Evolutionary conservation across 2,329 filamentous ascomycete species (phyloP), one percentile per base, ranked within the genome.

Genomic region (Ceratocystis cacaofunesta): DNA sequence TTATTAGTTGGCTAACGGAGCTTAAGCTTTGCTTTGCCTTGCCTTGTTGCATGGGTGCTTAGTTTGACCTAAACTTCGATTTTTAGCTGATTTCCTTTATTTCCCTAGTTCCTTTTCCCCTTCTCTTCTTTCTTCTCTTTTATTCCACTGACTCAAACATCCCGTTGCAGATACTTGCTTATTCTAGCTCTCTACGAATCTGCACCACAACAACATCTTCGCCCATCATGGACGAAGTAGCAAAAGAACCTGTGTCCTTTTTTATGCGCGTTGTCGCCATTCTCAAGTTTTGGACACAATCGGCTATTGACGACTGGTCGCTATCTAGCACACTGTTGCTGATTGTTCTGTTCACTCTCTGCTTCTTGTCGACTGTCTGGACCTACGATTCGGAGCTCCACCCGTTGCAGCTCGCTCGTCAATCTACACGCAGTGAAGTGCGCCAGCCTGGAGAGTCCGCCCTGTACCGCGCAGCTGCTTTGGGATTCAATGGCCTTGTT

Each of bases 341-440:
- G 58, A 82, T 86, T 28, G 72, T 83, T 68, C 78, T 96, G 55
- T 77, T 86, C 68, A 78, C 81, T 65, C 82, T 91, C 71, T 75
- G 92, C 66, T 80, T 85, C 66, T 91, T 89, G 75, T 82, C 86
- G 57, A 76, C 95, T 69, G 78, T 88, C 71, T 84, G 84, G 68
- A 82, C 83, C 62, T 82, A 84, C 68, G 92, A 96, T 64, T 89
- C 94, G 5, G 94, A 99, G 77, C 88, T 88, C 4, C 94, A 97
- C 75, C 92, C 94, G 43, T 86, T 96, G 75, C 82, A 97, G 61
- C 85, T 99, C 32, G 89, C 89, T 65, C 85, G 92, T 64, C 94
- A 97, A 78, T 84, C 90, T 2, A 81, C 86, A 69, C 82, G 88
- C 62, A 88, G 90, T 7, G 84, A 86, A 12, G 88, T 97, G 64